Conservation (phyloP, 2,329 filamentous ascomycete genomes). For the Penicillium fuscoglaucum region DNA sequence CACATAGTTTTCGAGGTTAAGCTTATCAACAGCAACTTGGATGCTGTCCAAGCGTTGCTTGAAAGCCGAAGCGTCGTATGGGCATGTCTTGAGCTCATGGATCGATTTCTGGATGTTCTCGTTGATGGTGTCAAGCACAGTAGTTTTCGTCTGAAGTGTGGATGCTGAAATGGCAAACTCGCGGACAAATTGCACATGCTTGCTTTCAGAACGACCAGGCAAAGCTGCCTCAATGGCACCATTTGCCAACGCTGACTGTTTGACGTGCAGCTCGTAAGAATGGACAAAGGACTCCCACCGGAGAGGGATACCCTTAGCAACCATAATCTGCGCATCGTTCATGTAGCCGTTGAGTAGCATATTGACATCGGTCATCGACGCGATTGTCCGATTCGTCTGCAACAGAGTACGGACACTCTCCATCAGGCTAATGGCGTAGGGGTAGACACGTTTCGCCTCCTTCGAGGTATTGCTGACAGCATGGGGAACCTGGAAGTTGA, state of each 20-base stretch:
- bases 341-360: conserved; percentile 87
- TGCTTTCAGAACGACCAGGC: conserved; percentile 70
- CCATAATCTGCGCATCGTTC: conserved; percentile 81
- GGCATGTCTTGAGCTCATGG: conserved; percentile 77
- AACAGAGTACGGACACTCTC: conserved; percentile 94
- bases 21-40: conserved; percentile 89
- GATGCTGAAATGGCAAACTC: conserved; percentile 88
- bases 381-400: conserved; percentile 82
- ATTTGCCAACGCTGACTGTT: conserved; percentile 60
- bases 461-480: conserved; percentile 94
- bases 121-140: conserved; percentile 74
- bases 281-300: conserved; percentile 99
- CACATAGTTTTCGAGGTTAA: conserved; percentile 93
- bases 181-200: conserved; percentile 93
- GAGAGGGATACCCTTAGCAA: conserved; percentile 83
- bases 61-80: conserved; percentile 79
- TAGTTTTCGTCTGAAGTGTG: conserved; percentile 82
- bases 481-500: conserved; percentile 91
- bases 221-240: conserved; percentile 60
- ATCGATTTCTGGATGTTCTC: conserved; percentile 79
- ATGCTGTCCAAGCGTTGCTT: conserved; percentile 78
- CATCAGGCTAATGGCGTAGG: conserved; percentile 96
- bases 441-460: conserved; percentile 97
- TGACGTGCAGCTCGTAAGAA: conserved; percentile 87
- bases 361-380: conserved; percentile 81